Evolutionary conservation across 208 protist species (phyloP).

Genomic region (Leishmania martiniquensis): DNA sequence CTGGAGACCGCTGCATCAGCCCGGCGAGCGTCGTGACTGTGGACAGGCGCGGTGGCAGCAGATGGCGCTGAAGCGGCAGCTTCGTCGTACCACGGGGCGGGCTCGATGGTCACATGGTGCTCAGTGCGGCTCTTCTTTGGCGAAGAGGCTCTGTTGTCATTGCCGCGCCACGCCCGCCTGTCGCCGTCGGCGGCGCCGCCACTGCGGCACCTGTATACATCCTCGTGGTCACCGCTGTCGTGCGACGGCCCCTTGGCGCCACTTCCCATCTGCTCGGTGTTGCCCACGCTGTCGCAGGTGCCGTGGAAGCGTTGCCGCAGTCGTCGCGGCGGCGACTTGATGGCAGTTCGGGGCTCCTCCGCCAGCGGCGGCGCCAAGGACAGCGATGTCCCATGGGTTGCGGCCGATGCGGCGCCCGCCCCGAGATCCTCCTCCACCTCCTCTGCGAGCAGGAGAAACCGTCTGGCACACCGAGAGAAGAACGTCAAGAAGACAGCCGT

Average conservation of each 20-base stretch:
- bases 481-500: conserved; percentile 25
- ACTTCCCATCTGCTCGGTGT: neutral
- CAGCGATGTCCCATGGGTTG: neutral
- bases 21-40: neutral
- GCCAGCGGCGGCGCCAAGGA: neutral
- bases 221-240: neutral
- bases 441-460: conserved; percentile 17
- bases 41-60: neutral
- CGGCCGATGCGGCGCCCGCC: neutral
- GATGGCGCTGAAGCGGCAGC: neutral
- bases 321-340: neutral
- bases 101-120: neutral
- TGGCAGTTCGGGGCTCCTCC: neutral
- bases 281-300: neutral
- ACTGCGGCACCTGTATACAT: neutral
- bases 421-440: conserved; percentile 2
- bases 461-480: conserved; percentile 21
- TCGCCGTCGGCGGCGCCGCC: neutral
- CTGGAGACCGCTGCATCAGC: neutral
- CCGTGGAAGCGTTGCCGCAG: neutral
- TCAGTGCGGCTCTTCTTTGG: neutral
- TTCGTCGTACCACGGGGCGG: neutral
- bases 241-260: neutral
- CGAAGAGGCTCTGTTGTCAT: neutral
- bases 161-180: neutral